Evolutionary conservation across 2,329 filamentous ascomycete genomes (phyloP), one percentile per base, ranked within the genome.

Genomic region (Diaporthe batatas): DNA sequence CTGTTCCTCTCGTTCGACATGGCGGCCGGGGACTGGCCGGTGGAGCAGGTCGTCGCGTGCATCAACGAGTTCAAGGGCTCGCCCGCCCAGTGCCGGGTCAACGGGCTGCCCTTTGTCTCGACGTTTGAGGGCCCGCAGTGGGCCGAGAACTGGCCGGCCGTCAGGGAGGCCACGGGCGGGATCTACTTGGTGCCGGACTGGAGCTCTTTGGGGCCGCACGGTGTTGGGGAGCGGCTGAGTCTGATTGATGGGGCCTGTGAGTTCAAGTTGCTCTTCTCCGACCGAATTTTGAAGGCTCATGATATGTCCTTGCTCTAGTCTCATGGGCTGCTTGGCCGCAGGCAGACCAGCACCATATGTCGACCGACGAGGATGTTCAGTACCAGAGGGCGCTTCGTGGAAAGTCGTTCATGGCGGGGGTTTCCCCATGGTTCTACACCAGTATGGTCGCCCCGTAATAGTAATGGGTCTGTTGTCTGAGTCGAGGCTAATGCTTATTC

Each of bases 291-390:
- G 44, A 14, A 16, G 16, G 57, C 32, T 42, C 11, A 39, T 16
- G 29, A 18, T 51, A 34, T 76, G 44, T 21, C 18, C 8, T 36
- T 36, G 25, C 21, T n/a, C 59, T 51, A 84, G 83, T 88, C 76
- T 83, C 82, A 21, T 89, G 86, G 86, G 82, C 83, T 64, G 84
- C 84, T 4, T 89, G 87, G 86, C 85, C 86, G 3, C 79, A 81
- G 10, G 77, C 81, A 2, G 83, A 82, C 32, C 77, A 83, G 25
- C 77, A 78, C 51, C 77, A 79, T 47, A 84, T 86, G 77, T 80
- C 78, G 14, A 82, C 81, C 0, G 77, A 78, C 21, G 78, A 82
- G 54, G 86, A 88, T 72, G 75, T 76, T 7, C 77, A 81, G 8
- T 87, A 85, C 76, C 77, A 80, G 62, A 77, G 77, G 7, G 76